These are phyloP conservation scores for Misopates orontium DNA, from an alignment of 257 asterid genomes.

Conservation along the genomic window DNA sequence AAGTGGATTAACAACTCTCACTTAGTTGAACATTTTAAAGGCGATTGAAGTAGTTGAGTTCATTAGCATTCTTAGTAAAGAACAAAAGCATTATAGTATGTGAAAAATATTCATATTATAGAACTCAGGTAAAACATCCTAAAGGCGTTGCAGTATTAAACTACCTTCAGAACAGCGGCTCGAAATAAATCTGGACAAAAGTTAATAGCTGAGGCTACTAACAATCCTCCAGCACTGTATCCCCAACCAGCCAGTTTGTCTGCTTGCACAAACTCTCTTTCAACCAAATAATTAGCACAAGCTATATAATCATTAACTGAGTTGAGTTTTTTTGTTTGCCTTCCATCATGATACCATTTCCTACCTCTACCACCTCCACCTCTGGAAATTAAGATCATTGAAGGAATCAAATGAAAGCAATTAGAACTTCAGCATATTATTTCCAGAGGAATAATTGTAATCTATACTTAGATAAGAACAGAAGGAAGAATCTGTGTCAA, in stretches of 20 bases:
- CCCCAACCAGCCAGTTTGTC: constrained; percentile 96
- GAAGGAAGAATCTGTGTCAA: neutral
- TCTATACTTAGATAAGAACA: too few relatives aligned
- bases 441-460: neutral
- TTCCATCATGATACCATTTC: constrained; percentile 84
- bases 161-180: constrained; percentile 87
- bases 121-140: constrained; percentile 3
- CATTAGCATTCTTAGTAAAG: neutral
- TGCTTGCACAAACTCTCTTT: constrained; percentile 65
- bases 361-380: constrained; percentile 94
- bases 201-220: constrained; percentile 94
- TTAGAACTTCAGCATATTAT: constrained; percentile 4
- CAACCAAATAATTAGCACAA: constrained; percentile 83
- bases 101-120: neutral
- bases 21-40: neutral
- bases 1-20: neutral
- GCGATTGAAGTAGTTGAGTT: neutral
- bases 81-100: neutral
- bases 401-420: constrained; percentile 20
- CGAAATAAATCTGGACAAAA: constrained; percentile 73
- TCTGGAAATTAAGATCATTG: constrained; percentile 49
- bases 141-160: constrained; percentile 3
- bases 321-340: constrained; percentile 65
- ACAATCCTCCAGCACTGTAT: constrained; percentile 92
- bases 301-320: constrained; percentile 70